These are phyloP conservation scores for Pontederia paniculata DNA, from an alignment of 176 grass and related monocot species.

Conservation along the genomic window DNA sequence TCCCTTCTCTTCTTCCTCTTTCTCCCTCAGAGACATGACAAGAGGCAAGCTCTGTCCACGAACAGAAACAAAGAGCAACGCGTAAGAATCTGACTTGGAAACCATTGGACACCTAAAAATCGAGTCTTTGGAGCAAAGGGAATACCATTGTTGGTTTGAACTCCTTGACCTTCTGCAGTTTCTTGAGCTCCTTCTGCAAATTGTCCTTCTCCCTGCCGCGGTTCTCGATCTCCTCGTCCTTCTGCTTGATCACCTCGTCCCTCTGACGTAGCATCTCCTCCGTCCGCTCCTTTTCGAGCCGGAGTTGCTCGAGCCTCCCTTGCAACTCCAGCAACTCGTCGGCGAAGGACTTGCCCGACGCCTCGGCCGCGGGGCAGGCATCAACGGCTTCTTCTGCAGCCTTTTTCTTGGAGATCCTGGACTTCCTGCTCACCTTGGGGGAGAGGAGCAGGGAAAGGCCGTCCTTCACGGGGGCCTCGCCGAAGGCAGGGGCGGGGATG, in stretches of 20 bases:
- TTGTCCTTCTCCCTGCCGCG: conserved; percentile 37
- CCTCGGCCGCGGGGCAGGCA: background rate
- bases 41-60: conserved; percentile 49
- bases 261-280: conserved; percentile 62
- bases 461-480: conserved; percentile 1
- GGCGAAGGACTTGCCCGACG: conserved; percentile 1
- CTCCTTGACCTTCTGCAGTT: conserved; percentile 70
- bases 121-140: background rate
- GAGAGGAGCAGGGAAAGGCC: background rate
- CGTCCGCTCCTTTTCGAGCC: conserved; percentile 63
- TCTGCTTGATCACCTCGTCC: conserved; percentile 54
- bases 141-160: conserved; percentile 92
- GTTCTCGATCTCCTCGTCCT: conserved; percentile 67
- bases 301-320: conserved; percentile 52
- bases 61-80: conserved; percentile 6
- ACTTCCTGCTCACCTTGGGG: conserved; percentile 35
- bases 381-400: background rate
- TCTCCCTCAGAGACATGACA: conserved; percentile 46
- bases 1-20: conserved; percentile 32
- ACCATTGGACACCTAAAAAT: background rate
- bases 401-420: conserved; percentile 19
- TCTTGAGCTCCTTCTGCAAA: conserved; percentile 66
- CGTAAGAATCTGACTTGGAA: background rate
- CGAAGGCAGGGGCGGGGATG: too few species aligned
- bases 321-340: conserved; percentile 60